Percentiles rank a stretch among this genome's conserved stretches.
phyloP scores from a whole-genome alignment of 2,329 filamentous ascomycete species.

The Madurella mycetomatis region DNA sequence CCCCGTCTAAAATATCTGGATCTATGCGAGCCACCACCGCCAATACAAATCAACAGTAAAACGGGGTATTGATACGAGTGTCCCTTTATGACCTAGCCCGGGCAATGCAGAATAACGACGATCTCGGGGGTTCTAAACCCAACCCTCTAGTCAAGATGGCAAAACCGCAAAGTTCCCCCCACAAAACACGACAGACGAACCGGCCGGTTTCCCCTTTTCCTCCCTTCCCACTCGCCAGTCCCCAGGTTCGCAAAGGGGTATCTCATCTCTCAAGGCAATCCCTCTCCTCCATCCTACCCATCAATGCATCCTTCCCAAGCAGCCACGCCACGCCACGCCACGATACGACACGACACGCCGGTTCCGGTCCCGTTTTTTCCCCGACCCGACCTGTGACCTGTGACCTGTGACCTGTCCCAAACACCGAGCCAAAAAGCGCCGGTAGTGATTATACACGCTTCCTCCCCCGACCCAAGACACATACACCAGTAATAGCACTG shows the following conservation, averaged over 20 bases:
- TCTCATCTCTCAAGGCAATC: not conserved
- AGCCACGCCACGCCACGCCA: not conserved
- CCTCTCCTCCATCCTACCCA: not conserved
- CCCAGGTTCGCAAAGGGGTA: not conserved
- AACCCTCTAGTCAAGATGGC: not conserved
- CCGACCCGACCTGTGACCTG: not conserved
- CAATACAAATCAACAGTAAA: not conserved
- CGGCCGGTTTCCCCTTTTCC: too few relatives aligned
- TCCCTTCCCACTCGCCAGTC: not conserved
- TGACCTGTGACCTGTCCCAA: too few relatives aligned
- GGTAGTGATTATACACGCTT: too few relatives aligned
- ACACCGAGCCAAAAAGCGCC: too few relatives aligned
- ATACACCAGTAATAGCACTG: too few relatives aligned
- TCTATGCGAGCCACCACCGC: not conserved
- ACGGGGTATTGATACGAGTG: conserved; percentile 1
- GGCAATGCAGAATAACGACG: not conserved
- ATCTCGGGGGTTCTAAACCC: not conserved
- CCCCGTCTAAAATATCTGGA: too few relatives aligned
- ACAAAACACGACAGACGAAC: not conserved
- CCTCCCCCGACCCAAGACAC: too few relatives aligned
- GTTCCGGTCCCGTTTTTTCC: not conserved
- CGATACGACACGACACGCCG: conserved; percentile 2
- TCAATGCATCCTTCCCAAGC: not conserved
- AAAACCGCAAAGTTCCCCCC: not conserved
- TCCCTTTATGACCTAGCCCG: not conserved